phyloP scores from a whole-genome alignment of 2,329 filamentous ascomycete species.

The Penicillium sp. region DNA sequence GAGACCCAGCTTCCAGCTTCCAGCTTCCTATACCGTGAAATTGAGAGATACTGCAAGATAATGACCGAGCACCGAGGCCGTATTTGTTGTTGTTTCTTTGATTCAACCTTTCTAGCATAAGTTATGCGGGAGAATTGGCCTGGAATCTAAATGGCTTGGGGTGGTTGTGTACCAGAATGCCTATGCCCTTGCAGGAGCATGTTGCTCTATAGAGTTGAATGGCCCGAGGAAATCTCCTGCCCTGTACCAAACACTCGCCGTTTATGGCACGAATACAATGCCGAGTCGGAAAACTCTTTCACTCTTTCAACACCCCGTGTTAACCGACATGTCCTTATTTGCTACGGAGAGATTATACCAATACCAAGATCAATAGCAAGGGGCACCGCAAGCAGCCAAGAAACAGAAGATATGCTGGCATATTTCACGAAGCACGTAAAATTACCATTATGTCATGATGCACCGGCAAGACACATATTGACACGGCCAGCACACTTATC shows the following conservation, averaged over 20 bases:
- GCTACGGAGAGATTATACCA: neutral
- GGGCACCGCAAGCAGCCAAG: constrained; percentile 20
- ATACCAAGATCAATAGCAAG: constrained; percentile 10
- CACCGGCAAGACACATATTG: constrained; percentile 5
- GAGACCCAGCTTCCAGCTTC: neutral
- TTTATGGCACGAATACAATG: neutral
- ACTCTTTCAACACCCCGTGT: neutral
- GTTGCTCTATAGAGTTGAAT: constrained; percentile 13
- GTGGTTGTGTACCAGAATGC: neutral
- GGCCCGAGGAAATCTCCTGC: constrained; percentile 8
- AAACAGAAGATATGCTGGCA: constrained; percentile 13
- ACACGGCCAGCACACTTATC: constrained; percentile 7
- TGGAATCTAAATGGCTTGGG: constrained; percentile 4
- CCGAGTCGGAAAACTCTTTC: neutral
- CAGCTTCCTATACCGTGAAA: neutral
- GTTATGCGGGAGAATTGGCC: constrained; percentile 18
- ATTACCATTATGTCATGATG: constrained; percentile 16
- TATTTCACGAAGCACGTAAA: neutral
- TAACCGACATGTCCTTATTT: too few species aligned
- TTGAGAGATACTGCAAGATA: too few species aligned
- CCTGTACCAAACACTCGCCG: neutral
- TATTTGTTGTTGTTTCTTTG: neutral
- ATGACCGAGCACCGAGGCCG: neutral
- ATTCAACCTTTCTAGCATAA: neutral
- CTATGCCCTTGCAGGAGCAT: constrained; percentile 19